phyloP scores from a whole-genome alignment of 2,329 filamentous ascomycete species.

The Nothophaeocryptopus gaeumannii region DNA sequence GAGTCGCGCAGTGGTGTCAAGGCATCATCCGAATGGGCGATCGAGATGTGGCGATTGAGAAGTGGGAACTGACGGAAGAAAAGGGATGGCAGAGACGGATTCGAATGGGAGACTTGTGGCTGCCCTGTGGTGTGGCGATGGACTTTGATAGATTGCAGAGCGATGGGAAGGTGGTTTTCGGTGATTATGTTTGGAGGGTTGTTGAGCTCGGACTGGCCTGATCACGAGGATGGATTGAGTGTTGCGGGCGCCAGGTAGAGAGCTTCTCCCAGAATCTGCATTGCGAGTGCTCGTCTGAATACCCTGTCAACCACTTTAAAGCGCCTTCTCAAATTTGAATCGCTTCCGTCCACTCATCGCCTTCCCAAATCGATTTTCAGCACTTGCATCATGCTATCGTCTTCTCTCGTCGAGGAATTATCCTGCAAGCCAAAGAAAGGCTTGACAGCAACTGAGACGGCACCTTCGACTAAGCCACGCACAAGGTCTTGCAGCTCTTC shows the following conservation, averaged over 20 bases:
- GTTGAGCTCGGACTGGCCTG: conserved; percentile 32
- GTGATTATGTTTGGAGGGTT: conserved; percentile 39
- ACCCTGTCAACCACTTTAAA: too few species aligned
- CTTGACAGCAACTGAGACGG: conserved; percentile 64
- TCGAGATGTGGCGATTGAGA: conserved; percentile 47
- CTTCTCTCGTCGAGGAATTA: conserved; percentile 19
- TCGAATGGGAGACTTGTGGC: conserved; percentile 39
- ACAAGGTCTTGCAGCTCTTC: conserved; percentile 69
- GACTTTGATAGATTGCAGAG: conserved; percentile 28
- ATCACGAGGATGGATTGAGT: too few species aligned
- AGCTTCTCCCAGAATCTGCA: too few species aligned
- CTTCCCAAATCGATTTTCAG: conserved; percentile 48
- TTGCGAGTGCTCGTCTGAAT: too few species aligned
- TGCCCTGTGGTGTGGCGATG: conserved; percentile 42
- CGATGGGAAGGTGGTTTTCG: conserved; percentile 34
- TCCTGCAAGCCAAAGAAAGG: conserved; percentile 58
- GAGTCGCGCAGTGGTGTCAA: conserved; percentile 57
- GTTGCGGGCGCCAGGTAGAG: too few species aligned
- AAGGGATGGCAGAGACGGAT: conserved; percentile 38
- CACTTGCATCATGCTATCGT: conserved; percentile 38
- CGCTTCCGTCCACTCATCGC: too few species aligned
- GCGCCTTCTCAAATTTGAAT: too few species aligned
- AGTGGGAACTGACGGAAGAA: conserved; percentile 49
- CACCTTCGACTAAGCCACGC: conserved; percentile 70
- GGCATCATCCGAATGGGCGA: conserved; percentile 51